Conservation (phyloP, 2,329 filamentous ascomycete genomes). For the Parascedosporium putredinis region DNA sequence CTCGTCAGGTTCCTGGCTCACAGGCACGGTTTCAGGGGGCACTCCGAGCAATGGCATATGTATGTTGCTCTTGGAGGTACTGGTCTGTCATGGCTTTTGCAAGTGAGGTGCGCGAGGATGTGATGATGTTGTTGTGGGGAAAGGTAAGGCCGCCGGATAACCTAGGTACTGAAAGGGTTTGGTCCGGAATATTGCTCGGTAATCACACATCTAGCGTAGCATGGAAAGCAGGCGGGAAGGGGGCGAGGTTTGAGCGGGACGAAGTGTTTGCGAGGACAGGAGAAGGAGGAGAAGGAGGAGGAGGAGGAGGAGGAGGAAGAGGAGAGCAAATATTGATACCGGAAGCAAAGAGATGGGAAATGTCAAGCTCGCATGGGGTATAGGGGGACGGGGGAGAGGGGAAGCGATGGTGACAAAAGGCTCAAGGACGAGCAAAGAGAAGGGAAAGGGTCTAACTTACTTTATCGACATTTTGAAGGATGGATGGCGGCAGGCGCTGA, state of each 20-base stretch:
- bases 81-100: conserved; percentile 29
- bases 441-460: conserved; percentile 27
- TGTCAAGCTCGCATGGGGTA: conserved; percentile 7
- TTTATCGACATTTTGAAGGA: conserved; percentile 44
- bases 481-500: conserved; percentile 3
- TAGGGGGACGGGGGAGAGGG: conserved; percentile 10
- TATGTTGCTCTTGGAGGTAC: conserved; percentile 31
- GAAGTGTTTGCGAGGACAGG: conserved; percentile 2
- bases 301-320: conserved; percentile 10
- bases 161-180: conserved; percentile 1
- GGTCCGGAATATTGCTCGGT: neutral
- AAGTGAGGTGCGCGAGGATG: conserved; percentile 7
- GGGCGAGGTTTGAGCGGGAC: neutral
- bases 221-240: neutral
- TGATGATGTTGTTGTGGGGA: neutral
- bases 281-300: conserved; percentile 11
- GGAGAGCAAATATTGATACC: conserved; percentile 11
- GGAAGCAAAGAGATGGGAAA: conserved; percentile 8
- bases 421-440: conserved; percentile 8
- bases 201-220: conserved; percentile 4
- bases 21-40: conserved; percentile 17
- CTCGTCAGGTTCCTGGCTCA: conserved; percentile 38
- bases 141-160: neutral
- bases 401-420: conserved; percentile 10
- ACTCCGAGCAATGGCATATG: conserved; percentile 29